Evolutionary conservation across 768 basidiomycete species (phyloP).

Genomic region (Serendipita sp.): DNA sequence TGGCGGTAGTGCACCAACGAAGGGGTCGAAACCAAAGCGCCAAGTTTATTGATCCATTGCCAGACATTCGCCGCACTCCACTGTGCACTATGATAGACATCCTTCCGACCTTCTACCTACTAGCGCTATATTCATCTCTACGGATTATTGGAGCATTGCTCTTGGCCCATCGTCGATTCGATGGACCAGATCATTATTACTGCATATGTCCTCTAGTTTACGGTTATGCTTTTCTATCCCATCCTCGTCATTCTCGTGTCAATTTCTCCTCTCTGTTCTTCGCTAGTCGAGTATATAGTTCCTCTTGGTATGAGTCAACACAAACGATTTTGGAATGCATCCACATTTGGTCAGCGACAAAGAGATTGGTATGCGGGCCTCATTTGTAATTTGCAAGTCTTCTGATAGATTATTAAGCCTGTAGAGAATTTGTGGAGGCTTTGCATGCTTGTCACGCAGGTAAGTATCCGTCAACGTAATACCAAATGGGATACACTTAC

Average conservation of each 20-base stretch:
- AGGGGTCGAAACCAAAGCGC: not conserved
- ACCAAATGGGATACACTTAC: not conserved
- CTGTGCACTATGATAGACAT: not conserved
- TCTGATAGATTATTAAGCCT: not conserved
- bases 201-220: not conserved
- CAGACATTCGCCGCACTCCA: not conserved
- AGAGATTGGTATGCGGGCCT: not conserved
- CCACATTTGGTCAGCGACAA: not conserved
- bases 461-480: not conserved
- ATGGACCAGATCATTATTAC: not conserved
- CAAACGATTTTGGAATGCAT: not conserved
- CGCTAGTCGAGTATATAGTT: not conserved
- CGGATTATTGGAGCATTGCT: not conserved
- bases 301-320: not conserved
- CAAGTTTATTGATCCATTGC: not conserved
- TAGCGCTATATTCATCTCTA: not conserved
- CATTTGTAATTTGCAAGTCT: not conserved
- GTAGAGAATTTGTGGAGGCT: not conserved
- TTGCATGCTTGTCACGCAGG: not conserved
- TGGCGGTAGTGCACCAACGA: not conserved
- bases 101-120: not conserved
- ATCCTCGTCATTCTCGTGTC: not conserved
- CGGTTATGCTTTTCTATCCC: not conserved
- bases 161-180: no score
- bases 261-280: not conserved